These are phyloP conservation scores for Kodamaea anthophila DNA, from an alignment of 1,139 yeast species.

Conservation along the genomic window DNA sequence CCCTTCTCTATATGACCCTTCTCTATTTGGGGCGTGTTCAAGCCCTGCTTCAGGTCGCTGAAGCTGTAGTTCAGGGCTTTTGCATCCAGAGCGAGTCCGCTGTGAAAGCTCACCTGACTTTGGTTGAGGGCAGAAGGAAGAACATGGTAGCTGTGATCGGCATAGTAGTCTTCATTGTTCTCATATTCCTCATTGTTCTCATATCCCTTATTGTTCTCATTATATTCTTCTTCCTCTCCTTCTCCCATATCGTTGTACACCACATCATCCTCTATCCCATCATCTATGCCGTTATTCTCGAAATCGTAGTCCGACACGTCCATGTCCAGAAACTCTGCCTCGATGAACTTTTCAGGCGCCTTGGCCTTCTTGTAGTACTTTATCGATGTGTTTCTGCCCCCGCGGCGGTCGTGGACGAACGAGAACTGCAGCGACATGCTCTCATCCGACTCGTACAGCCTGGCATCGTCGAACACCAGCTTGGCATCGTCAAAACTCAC, in stretches of 20 bases:
- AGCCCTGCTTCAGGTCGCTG: no score
- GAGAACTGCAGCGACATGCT: constrained; percentile 48
- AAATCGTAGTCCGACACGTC: constrained; percentile 38
- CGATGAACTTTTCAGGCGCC: constrained; percentile 18
- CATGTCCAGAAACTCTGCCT: constrained; percentile 29
- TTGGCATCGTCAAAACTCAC: constrained; percentile 13
- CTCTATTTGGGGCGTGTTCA: no score
- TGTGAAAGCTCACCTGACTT: no score
- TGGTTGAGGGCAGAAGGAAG: no score
- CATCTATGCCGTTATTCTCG: constrained; percentile 40
- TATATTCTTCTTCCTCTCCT: background rate
- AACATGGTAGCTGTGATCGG: no score
- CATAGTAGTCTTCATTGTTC: background rate
- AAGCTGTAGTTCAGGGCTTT: no score
- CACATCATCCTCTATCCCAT: constrained; percentile 22
- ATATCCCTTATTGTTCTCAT: background rate
- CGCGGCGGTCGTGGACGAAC: constrained; percentile 47
- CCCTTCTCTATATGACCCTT: no score
- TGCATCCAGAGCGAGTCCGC: no score
- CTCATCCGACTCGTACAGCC: constrained; percentile 18
- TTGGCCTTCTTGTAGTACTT: constrained; percentile 48
- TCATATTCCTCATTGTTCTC: background rate
- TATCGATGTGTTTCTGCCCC: constrained; percentile 58
- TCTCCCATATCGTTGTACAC: constrained; percentile 40
- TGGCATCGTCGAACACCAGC: no score